Conservation (phyloP, 2,329 filamentous ascomycete species). For the Cephalotrichum gorgonifer region DNA sequence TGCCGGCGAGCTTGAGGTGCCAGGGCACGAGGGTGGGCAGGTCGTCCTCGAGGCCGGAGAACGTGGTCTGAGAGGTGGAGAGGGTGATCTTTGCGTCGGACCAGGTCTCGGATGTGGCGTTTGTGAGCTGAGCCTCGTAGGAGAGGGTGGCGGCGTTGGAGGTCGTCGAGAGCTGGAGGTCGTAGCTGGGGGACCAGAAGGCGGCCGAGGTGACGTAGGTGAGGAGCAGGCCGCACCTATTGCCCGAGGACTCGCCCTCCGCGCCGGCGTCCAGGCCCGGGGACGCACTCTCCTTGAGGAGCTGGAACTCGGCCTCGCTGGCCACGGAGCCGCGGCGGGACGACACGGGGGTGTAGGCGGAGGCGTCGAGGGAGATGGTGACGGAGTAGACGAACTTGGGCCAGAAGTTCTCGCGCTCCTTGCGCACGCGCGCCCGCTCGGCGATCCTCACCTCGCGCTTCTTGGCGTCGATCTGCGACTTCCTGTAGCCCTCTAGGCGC, state of each 20-base stretch:
- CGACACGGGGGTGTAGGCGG: conserved; percentile 28
- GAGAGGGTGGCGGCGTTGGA: conserved; percentile 39
- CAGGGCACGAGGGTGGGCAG: conserved; percentile 46
- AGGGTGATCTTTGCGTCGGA: conserved; percentile 47
- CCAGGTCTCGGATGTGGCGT: conserved; percentile 55
- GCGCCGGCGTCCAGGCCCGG: conserved; percentile 18
- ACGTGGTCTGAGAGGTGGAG: conserved; percentile 52
- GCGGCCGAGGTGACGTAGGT: conserved; percentile 49
- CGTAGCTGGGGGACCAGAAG: conserved; percentile 51
- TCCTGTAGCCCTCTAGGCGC: background rate
- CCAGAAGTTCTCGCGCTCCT: conserved; percentile 37
- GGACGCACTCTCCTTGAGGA: conserved; percentile 32
- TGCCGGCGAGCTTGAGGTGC: conserved; percentile 38
- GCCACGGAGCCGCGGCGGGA: conserved; percentile 39
- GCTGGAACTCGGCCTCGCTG: conserved; percentile 38
- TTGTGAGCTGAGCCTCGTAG: conserved; percentile 53
- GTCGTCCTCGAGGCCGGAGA: conserved; percentile 41
- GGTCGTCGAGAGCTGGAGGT: conserved; percentile 49
- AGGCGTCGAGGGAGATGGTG: conserved; percentile 38
- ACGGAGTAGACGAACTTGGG: conserved; percentile 36
- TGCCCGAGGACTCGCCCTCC: conserved; percentile 6
- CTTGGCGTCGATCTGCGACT: conserved; percentile 13
- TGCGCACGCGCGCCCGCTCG: conserved; percentile 32
- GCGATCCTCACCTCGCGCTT: conserved; percentile 19
- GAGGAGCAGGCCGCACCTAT: conserved; percentile 36